Base-by-base conservation (phyloP, 805 yeast species). In the Tetrapisispora nanseiensis region DNA sequence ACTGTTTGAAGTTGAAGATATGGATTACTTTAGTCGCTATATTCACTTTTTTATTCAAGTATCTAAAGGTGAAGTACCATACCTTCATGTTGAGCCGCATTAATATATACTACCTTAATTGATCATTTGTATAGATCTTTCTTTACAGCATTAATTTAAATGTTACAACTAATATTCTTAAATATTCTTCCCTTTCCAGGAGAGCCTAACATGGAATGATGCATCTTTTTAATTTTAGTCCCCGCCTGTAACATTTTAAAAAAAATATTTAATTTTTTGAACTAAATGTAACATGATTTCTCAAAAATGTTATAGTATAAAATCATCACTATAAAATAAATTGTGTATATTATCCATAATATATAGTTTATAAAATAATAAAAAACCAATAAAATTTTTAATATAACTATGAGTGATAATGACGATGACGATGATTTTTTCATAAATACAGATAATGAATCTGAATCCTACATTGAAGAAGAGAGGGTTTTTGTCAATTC, bases 361-460 rank as follows among this genome's bases (percentile, higher is more conserved):
- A n/a, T n/a, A n/a, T n/a, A n/a, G n/a, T n/a, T n/a, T n/a, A n/a
- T n/a, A n/a, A n/a, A n/a, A n/a, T n/a, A n/a, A n/a, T n/a, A n/a
- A 27, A 5, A 4, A 13, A 9, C 10, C 10, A 27, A 27, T 13
- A 13, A 13, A 27, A n/a, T n/a, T 5, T 10, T 30, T 6, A 15
- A n/a, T 8, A 7, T 6, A 33, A 19, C 6, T 10, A 37, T 37
- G 40, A 29, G 34, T 30, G 33, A 31, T 11, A 23, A 22, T 16
- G 40, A 30, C 1, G 37, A 33, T 20, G 46, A 43, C 24, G 50
- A 45, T 33, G 45, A 43, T 35, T 48, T 48, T 36, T 45, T 45
- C 28, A 46, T 41, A 40, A 44, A 45, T 8, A 36, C 37, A 23
- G 32, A 41, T 12, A 46, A 45, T 32, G 45, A 42, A 28, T 36